A percentile compares a stretch with the other conserved stretches of the same genome.
Conservation (phyloP, 768 basidiomycete genomes). For the Amanita muscaria region DNA sequence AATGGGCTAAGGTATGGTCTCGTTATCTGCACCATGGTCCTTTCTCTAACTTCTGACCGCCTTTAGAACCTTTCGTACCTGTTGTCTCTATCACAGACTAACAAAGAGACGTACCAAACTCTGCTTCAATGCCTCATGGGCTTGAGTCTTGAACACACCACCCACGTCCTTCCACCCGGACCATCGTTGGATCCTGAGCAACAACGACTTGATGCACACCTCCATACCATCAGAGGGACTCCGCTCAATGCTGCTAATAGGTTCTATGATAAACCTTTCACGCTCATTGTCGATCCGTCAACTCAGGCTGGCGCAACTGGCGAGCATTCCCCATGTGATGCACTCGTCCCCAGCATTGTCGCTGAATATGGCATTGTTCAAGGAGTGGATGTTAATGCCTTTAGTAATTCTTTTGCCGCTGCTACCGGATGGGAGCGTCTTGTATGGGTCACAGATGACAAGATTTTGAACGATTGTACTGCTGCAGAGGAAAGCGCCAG, state of each 20-base stretch:
- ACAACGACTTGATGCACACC: constrained; percentile 54
- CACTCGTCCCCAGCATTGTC: constrained; percentile 80
- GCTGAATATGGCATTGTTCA: constrained; percentile 75
- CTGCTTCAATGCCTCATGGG: constrained; percentile 73
- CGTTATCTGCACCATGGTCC: background rate
- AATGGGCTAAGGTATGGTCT: constrained; percentile 65
- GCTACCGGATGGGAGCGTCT: constrained; percentile 46
- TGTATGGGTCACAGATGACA: constrained; percentile 67
- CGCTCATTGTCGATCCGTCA: constrained; percentile 76
- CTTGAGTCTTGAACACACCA: constrained; percentile 74
- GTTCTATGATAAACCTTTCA: constrained; percentile 86
- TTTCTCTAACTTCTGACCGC: constrained; percentile 1
- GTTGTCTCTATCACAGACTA: constrained; percentile 55
- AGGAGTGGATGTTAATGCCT: constrained; percentile 45
- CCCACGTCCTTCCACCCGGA: constrained; percentile 31
- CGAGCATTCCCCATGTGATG: constrained; percentile 88
- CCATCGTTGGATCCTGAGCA: constrained; percentile 19
- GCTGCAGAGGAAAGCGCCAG: constrained; percentile 50
- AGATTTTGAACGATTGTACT: constrained; percentile 45
- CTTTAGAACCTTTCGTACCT: constrained; percentile 59
- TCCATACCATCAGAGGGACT: constrained; percentile 64
- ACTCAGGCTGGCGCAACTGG: constrained; percentile 81
- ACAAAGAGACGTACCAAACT: constrained; percentile 47
- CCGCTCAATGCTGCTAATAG: constrained; percentile 59
- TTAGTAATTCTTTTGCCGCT: constrained; percentile 18